phyloP scores from a whole-genome alignment of 306 rosid genomes.

The Prunus campanulata region DNA sequence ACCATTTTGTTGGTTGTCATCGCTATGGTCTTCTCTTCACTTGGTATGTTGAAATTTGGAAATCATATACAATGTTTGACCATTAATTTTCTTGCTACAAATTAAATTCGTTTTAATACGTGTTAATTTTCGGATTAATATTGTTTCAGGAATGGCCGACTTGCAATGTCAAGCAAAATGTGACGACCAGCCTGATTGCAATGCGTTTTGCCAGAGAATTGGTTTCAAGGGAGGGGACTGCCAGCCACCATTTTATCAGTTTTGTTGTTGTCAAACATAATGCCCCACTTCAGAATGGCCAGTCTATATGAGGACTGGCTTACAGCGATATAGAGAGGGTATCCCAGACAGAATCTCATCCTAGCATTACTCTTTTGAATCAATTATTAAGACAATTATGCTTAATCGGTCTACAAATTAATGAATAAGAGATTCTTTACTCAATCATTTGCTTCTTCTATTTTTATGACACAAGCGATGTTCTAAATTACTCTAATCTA shows the following conservation, averaged over 20 bases:
- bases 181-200: constrained; percentile 9
- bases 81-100: background rate
- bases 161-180: constrained; percentile 13
- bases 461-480: no score
- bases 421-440: no score
- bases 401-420: no score
- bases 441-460: no score
- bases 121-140: background rate
- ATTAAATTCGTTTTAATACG: background rate
- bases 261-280: constrained; percentile 19
- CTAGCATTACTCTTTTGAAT: no score
- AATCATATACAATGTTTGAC: background rate
- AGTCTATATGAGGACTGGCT: no score
- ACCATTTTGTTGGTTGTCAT: background rate
- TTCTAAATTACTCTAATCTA: no score
- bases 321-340: background rate
- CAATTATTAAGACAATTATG: no score
- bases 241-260: constrained; percentile 23
- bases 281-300: background rate
- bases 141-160: constrained; percentile 3
- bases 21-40: constrained; percentile 8
- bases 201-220: constrained; percentile 3
- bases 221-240: constrained; percentile 20
- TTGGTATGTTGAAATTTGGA: background rate
- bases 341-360: background rate